These are phyloP conservation scores for Solanum boliviense DNA, from an alignment of 257 asterid species.

Conservation along the genomic window DNA sequence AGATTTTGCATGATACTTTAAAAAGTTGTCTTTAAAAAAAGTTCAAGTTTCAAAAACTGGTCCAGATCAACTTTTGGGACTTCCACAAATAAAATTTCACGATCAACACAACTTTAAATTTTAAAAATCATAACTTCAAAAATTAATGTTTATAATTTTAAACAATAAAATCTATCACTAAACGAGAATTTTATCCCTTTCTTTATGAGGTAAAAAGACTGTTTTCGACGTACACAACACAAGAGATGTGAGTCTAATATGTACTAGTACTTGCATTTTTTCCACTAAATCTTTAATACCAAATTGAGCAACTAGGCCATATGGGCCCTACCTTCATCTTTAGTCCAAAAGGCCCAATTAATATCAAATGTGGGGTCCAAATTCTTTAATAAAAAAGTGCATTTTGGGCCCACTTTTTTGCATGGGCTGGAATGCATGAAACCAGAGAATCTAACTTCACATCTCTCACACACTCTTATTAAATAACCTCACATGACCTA, in stretches of 20 bases:
- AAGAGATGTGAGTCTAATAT: not conserved
- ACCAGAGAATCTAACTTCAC: not conserved
- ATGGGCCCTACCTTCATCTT: not conserved
- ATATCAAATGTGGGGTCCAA: not conserved
- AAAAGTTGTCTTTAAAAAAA: not conserved
- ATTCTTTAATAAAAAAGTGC: not conserved
- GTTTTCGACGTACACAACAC: not conserved
- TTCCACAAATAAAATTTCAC: not conserved
- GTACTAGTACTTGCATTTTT: not conserved
- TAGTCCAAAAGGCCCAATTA: not conserved
- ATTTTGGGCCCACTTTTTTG: not conserved
- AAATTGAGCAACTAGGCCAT: not conserved
- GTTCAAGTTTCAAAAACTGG: not conserved
- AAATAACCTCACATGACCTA: not conserved
- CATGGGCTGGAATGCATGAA: slow-evolving; percentile 20
- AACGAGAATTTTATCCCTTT: not conserved
- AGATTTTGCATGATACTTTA: not conserved
- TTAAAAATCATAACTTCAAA: not conserved
- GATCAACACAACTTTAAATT: not conserved
- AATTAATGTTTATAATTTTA: accelerated
- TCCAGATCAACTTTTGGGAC: not conserved
- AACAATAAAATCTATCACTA: not conserved
- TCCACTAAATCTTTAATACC: not conserved
- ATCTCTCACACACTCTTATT: not conserved
- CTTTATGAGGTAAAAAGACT: not conserved